Percentiles rank a stretch among this genome's conserved stretches.
Conservation (phyloP, 2,329 filamentous ascomycete species). For the Penicillium janthinellum region DNA sequence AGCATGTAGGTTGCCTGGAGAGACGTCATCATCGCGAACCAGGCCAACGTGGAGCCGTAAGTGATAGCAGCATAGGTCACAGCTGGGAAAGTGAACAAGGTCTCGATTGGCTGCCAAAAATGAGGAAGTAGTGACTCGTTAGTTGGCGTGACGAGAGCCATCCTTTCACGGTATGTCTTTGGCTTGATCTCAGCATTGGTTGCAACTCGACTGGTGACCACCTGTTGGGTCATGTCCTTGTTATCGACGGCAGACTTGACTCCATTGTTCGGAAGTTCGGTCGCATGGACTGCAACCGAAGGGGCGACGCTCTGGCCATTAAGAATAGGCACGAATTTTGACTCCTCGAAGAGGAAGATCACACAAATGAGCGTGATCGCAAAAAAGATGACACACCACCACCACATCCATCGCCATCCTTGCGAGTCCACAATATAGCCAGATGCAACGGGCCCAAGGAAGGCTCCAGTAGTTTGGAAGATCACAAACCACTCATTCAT, state of each 20-base stretch:
- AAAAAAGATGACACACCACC: conserved; percentile 50
- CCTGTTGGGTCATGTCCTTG: background rate
- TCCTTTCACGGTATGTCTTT: conserved; percentile 50
- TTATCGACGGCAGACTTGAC: background rate
- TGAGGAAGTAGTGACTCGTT: conserved; percentile 24
- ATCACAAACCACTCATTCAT: conserved; percentile 53
- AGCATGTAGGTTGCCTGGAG: conserved; percentile 41
- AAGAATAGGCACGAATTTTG: conserved; percentile 22
- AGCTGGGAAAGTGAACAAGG: conserved; percentile 52
- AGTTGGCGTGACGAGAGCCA: conserved; percentile 38
- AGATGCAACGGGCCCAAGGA: conserved; percentile 37
- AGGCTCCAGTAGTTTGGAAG: conserved; percentile 34
- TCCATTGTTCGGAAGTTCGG: background rate
- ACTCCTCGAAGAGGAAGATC: conserved; percentile 52
- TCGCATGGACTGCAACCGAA: background rate
- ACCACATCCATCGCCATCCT: conserved; percentile 57
- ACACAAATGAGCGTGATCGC: conserved; percentile 44
- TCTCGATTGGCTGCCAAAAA: conserved; percentile 31
- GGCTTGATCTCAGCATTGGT: conserved; percentile 36
- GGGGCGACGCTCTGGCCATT: conserved; percentile 5
- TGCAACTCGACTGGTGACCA: background rate
- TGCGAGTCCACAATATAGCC: conserved; percentile 41
- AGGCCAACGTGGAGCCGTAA: conserved; percentile 43
- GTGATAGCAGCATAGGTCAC: conserved; percentile 44
- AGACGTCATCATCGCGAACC: conserved; percentile 43